These are phyloP conservation scores for Phytopythium ostracodes DNA, from an alignment of 352 stramenopile genomes.

Conservation along the genomic window DNA sequence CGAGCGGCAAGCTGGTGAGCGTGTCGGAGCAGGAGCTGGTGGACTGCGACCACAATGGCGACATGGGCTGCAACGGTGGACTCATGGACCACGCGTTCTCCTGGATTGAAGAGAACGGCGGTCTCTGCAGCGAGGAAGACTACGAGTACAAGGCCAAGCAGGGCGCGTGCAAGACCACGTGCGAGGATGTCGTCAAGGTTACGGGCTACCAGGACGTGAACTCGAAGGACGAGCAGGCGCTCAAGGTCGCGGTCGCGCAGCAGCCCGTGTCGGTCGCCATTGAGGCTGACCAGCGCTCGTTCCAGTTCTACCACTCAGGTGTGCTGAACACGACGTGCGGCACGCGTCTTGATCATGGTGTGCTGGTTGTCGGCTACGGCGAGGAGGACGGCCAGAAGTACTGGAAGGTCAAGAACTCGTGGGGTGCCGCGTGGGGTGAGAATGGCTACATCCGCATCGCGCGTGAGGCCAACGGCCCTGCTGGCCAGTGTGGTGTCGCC, in stretches of 20 bases:
- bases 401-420: conserved; percentile 98
- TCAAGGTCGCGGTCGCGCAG: conserved; percentile 89
- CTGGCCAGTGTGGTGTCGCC: conserved; percentile 72
- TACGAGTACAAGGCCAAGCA: conserved; percentile 89
- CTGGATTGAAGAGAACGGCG: conserved; percentile 86
- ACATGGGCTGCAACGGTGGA: conserved; percentile 94
- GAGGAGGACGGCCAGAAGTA: conserved; percentile 83
- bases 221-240: conserved; percentile 71
- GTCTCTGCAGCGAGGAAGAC: conserved; percentile 89
- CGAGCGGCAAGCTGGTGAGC: conserved; percentile 79
- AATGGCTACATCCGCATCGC: conserved; percentile 92
- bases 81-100: conserved; percentile 95
- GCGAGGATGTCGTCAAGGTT: conserved; percentile 79
- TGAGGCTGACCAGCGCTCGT: conserved; percentile 90
- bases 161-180: conserved; percentile 57
- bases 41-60: conserved; percentile 89
- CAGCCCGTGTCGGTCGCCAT: conserved; percentile 94
- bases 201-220: conserved; percentile 87
- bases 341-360: conserved; percentile 95
- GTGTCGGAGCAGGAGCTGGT: conserved; percentile 97
- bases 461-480: conserved; percentile 47
- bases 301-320: conserved; percentile 97
- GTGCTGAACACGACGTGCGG: conserved; percentile 86
- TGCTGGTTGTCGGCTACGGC: conserved; percentile 96
- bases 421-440: conserved; percentile 91